These are phyloP conservation scores for Parmales sp. DNA, from an alignment of 108 stramenopile genomes.

Conservation along the genomic window DNA sequence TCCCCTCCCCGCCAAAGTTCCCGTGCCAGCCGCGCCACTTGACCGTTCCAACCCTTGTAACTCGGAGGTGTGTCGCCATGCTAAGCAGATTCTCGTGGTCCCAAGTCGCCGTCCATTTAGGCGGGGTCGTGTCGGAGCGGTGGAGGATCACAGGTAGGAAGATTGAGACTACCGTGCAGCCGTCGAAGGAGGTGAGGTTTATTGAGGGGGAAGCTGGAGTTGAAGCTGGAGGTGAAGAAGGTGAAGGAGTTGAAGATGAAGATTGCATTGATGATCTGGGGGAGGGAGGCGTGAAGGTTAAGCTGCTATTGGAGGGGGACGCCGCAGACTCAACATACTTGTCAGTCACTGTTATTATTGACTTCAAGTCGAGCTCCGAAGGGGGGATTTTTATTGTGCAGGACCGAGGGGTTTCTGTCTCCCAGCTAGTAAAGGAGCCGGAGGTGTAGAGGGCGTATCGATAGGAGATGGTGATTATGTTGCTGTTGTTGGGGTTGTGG, in stretches of 20 bases:
- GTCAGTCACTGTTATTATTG: background rate
- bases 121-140: conserved; percentile 15
- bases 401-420: background rate
- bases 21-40: conserved; percentile 86
- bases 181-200: conserved; percentile 33
- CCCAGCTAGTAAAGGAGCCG: conserved; percentile 4
- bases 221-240: background rate
- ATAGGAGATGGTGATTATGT: background rate
- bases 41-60: conserved; percentile 79
- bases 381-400: background rate
- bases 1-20: conserved; percentile 42
- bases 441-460: conserved; percentile 5
- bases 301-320: background rate
- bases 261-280: background rate
- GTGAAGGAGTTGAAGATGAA: background rate
- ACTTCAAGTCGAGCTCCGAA: background rate
- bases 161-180: conserved; percentile 69
- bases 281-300: background rate
- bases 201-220: background rate
- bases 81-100: conserved; percentile 89
- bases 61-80: conserved; percentile 82
- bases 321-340: background rate
- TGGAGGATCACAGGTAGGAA: conserved; percentile 75
- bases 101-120: conserved; percentile 49
- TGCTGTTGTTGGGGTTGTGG: too few relatives aligned